phyloP scores from a whole-genome alignment of 306 rosid species.

The Trifolium repens region DNA sequence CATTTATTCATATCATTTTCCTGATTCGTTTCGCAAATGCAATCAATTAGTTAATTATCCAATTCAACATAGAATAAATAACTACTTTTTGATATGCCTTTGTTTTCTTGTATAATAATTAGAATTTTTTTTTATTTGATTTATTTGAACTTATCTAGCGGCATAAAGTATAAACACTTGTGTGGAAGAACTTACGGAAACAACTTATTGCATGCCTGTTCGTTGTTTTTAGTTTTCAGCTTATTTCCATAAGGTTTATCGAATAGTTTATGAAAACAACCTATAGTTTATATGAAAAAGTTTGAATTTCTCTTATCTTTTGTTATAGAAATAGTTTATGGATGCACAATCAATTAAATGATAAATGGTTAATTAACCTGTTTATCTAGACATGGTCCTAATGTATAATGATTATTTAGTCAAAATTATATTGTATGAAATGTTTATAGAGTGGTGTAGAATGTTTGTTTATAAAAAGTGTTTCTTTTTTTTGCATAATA shows the following conservation, averaged over 20 bases:
- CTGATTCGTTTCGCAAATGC: background rate
- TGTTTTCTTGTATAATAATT: slow-evolving; percentile 2
- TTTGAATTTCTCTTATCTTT: background rate
- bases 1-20: background rate
- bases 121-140: background rate
- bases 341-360: background rate
- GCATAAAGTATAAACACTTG: no score
- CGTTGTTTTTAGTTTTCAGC: background rate
- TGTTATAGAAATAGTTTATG: background rate
- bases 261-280: background rate
- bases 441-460: slow-evolving; percentile 4
- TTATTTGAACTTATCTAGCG: background rate
- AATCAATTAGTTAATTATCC: background rate
- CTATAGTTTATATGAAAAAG: background rate
- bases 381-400: background rate
- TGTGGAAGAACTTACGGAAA: no score
- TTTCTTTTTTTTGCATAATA: no score
- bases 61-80: background rate
- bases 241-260: background rate
- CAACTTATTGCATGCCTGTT: background rate
- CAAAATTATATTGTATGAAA: background rate
- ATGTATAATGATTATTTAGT: background rate
- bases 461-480: slow-evolving; percentile 33
- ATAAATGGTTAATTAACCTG: background rate
- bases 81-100: slow-evolving; percentile 8